Evolutionary conservation across 2,329 filamentous ascomycete genomes (phyloP).

Genomic region (Colletotrichum lentis): DNA sequence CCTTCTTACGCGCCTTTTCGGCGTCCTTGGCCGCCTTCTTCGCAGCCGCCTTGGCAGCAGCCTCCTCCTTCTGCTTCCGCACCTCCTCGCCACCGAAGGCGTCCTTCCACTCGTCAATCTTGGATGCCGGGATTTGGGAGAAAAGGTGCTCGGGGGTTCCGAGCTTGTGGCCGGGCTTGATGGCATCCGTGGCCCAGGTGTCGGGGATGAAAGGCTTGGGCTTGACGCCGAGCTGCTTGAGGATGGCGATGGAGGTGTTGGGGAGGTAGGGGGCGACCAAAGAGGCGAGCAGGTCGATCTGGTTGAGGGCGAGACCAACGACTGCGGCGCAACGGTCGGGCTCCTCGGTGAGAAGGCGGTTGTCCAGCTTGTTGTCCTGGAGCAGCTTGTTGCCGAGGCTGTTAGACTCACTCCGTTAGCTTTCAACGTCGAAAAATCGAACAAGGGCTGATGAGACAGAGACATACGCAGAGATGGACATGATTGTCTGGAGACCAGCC

Average conservation of each 20-base stretch:
- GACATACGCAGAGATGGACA: conserved; percentile 67
- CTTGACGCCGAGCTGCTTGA: conserved; percentile 73
- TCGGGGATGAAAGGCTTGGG: conserved; percentile 68
- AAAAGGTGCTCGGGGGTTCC: conserved; percentile 83
- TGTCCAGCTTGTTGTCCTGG: conserved; percentile 63
- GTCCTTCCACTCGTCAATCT: conserved; percentile 83
- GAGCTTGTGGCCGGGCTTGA: conserved; percentile 80
- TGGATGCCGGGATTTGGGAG: conserved; percentile 81
- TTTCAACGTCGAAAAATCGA: neutral
- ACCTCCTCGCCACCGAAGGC: conserved; percentile 72
- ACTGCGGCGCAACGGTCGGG: conserved; percentile 64
- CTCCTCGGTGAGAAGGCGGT: conserved; percentile 62
- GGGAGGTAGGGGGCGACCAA: conserved; percentile 88
- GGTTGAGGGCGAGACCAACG: conserved; percentile 84
- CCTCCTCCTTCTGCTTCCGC: conserved; percentile 73
- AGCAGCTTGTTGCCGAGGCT: conserved; percentile 58
- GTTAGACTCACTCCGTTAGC: conserved; percentile 6
- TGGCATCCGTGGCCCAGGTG: conserved; percentile 66
- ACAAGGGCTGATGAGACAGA: neutral
- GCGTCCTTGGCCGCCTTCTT: conserved; percentile 61
- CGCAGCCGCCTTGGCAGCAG: conserved; percentile 58
- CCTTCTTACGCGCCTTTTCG: conserved; percentile 60
- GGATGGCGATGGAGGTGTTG: conserved; percentile 76
- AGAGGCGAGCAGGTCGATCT: conserved; percentile 81
- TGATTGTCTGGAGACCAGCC: conserved; percentile 68